phyloP scores from a whole-genome alignment of 2,329 filamentous ascomycete species.

The Talaromyces sp. region DNA sequence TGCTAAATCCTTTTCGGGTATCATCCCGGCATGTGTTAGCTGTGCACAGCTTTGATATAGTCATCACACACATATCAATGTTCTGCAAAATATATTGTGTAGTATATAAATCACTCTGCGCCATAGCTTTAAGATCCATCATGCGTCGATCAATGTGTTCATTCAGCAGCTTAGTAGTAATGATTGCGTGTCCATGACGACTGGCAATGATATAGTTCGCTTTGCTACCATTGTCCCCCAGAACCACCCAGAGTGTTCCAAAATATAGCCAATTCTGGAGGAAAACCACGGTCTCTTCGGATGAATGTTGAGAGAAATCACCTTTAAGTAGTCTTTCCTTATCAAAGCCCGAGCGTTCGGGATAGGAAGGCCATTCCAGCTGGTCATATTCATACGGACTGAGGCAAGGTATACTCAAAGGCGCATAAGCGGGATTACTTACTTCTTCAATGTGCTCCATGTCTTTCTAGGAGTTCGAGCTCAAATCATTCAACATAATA shows the following conservation, averaged over 20 bases:
- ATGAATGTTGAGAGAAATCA: background rate
- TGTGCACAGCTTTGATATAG: slow-evolving; percentile 2
- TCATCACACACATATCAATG: slow-evolving; percentile 9
- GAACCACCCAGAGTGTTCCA: background rate
- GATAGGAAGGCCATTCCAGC: slow-evolving; percentile 8
- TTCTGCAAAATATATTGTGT: slow-evolving; percentile 1
- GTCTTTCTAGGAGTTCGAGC: background rate
- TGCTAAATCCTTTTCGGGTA: no score
- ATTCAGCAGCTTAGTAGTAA: slow-evolving; percentile 10
- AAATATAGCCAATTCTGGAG: slow-evolving; percentile 13
- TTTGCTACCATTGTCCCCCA: slow-evolving; percentile 1
- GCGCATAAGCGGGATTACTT: slow-evolving; percentile 7
- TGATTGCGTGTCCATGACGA: background rate
- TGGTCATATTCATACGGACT: slow-evolving; percentile 6
- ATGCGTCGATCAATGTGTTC: slow-evolving; percentile 7
- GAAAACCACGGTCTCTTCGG: slow-evolving; percentile 3
- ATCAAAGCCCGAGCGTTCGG: background rate
- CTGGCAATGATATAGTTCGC: slow-evolving; percentile 3
- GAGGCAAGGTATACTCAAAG: slow-evolving; percentile 6
- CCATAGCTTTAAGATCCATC: background rate
- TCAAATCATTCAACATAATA: no score
- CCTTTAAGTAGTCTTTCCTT: no score
- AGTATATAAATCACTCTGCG: background rate
- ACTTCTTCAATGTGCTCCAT: slow-evolving; percentile 12
- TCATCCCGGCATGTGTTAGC: slow-evolving; percentile 6